These are phyloP conservation scores for Penicillium oxalicum DNA, from an alignment of 2,329 filamentous ascomycete genomes.

Conservation along the genomic window DNA sequence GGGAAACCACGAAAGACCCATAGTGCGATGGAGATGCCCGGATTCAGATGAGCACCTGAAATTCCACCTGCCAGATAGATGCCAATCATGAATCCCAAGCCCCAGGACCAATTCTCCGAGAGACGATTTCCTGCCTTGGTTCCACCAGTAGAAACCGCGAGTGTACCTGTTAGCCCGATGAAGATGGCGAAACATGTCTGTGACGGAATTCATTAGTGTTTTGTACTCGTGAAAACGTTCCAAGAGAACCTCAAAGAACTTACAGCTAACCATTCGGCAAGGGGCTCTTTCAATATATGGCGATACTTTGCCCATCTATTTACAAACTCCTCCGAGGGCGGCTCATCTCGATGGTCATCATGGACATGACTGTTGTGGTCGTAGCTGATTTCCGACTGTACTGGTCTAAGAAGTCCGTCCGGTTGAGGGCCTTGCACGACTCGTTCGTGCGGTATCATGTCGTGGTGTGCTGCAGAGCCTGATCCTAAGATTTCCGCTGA, in stretches of 20 bases:
- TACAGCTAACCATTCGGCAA: slow-evolving; percentile 24
- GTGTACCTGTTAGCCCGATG: slow-evolving; percentile 21
- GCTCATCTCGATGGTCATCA: background rate
- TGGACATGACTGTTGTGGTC: background rate
- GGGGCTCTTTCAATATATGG: slow-evolving; percentile 18
- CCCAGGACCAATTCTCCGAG: slow-evolving; percentile 20
- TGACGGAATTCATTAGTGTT: background rate
- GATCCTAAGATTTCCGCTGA: background rate
- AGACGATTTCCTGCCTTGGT: slow-evolving; percentile 17
- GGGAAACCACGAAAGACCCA: slow-evolving; percentile 34
- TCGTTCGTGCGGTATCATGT: background rate
- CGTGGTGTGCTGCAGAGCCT: background rate
- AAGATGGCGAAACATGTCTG: slow-evolving; percentile 22
- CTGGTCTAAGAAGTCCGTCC: background rate
- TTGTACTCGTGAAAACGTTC: no score
- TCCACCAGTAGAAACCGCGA: slow-evolving; percentile 17
- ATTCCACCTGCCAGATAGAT: slow-evolving; percentile 44
- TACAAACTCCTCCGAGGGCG: slow-evolving; percentile 10
- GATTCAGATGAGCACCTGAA: slow-evolving; percentile 47
- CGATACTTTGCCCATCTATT: slow-evolving; percentile 23
- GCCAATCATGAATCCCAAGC: slow-evolving; percentile 32
- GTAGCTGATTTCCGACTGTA: background rate
- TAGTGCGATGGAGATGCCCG: slow-evolving; percentile 38
- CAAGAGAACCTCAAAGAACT: background rate
- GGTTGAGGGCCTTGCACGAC: background rate